Conservation (phyloP, 345 rosid genomes). For the Euclidium syriacum region DNA sequence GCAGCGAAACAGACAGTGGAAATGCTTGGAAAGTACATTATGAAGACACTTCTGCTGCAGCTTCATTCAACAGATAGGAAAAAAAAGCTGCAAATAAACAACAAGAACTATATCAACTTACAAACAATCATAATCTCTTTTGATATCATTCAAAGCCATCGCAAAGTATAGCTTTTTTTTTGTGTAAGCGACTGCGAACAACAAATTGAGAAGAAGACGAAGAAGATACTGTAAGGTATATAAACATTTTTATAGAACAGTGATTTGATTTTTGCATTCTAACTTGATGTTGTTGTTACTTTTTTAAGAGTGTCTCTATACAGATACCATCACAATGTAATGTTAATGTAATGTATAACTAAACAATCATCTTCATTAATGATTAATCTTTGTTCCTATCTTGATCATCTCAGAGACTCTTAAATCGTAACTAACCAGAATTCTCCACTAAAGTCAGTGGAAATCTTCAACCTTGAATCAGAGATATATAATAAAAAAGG, state of each 20-base stretch:
- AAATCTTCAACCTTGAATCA: neutral
- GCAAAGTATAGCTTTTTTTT: conserved; percentile 20
- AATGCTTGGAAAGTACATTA: conserved; percentile 83
- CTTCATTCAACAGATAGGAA: conserved; percentile 67
- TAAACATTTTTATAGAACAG: conserved; percentile 24
- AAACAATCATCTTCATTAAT: conserved; percentile 3
- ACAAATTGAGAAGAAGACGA: conserved; percentile 18
- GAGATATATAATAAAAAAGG: too few species aligned
- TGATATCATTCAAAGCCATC: neutral
- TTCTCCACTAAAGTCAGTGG: neutral
- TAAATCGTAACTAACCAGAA: too few species aligned
- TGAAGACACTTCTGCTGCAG: conserved; percentile 79
- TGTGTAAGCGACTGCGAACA: conserved; percentile 20
- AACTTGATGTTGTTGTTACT: conserved; percentile 19
- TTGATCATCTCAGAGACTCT: neutral
- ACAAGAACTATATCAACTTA: neutral
- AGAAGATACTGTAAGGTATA: conserved; percentile 22
- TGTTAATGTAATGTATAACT: conserved; percentile 7
- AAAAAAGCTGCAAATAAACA: neutral
- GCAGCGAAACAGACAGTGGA: conserved; percentile 83
- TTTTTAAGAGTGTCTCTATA: conserved; percentile 1
- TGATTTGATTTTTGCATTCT: conserved; percentile 17
- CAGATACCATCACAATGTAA: conserved; percentile 7
- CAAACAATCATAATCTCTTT: too few species aligned
- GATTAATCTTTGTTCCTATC: neutral